Evolutionary conservation across 257 asterid genomes (phyloP).

Genomic region (Solanum sejunctum): DNA sequence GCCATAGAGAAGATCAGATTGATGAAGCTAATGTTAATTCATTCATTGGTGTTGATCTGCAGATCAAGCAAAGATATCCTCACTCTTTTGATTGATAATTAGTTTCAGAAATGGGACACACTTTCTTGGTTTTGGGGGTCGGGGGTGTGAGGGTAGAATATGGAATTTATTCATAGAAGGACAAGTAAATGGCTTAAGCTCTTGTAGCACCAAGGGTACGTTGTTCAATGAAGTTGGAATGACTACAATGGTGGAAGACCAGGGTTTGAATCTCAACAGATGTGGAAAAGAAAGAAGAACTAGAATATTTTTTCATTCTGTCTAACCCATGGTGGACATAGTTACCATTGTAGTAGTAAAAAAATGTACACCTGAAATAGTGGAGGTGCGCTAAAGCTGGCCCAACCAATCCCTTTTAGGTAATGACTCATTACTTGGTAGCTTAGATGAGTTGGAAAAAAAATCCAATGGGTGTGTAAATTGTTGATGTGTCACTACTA

Average conservation of each 20-base stretch:
- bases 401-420: background rate
- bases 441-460: background rate
- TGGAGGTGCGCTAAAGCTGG: background rate
- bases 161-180: background rate
- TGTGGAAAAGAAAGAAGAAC: background rate
- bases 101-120: background rate
- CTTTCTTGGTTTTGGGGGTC: background rate
- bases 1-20: background rate
- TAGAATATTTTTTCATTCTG: background rate
- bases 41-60: background rate
- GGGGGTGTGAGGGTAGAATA: background rate
- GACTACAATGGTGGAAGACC: background rate
- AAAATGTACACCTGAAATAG: background rate
- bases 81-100: background rate
- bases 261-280: background rate
- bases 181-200: background rate
- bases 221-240: background rate
- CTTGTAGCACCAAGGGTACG: background rate
- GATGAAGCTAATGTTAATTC: background rate
- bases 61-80: background rate
- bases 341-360: background rate
- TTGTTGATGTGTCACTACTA: background rate
- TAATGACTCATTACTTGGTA: background rate
- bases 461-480: background rate
- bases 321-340: background rate